Evolutionary conservation across 2,329 filamentous ascomycete genomes (phyloP), one percentile per base, ranked within the genome.

Genomic region (Teratosphaeriaceae sp.): DNA sequence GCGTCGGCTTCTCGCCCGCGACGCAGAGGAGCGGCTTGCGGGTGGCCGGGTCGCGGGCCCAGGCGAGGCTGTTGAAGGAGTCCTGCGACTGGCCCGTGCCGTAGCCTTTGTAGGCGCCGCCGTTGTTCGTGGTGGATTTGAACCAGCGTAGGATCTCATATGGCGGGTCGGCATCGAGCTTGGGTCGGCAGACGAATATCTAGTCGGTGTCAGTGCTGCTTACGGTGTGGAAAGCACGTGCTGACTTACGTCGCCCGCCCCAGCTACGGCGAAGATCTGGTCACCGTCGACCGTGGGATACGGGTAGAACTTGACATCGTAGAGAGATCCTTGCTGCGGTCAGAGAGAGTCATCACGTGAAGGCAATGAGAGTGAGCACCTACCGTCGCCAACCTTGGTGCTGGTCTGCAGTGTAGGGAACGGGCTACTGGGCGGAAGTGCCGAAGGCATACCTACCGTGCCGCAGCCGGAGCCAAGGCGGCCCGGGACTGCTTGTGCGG

Each of bases 301-400:
- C 0, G 86, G 86, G 55, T 85, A 90, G 65, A 90, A 90, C 52
- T 88, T 84, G 50, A 86, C 82, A 52, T 88, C 84, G 57, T 80
- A 87, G 56, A 84, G 77, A 7, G 42, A 37, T 47, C 20, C 18
- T 20, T 15, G 12, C 8, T 23, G 18, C 20, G 18, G 18, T 34
- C 24, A 21, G 29, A 35, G 30, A n/a, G n/a, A n/a, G n/a, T n/a
- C n/a, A n/a, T n/a, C 7, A 19, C 4, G 13, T n/a, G n/a, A 24
- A 24, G 36, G 16, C 15, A 21, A 3, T 8, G 18, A 16, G 33
- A 24, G 13, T n/a, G n/a, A 3, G 5, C 20, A 47, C 50, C 29
- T 44, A 56, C 54, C 42, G 18, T 43, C 45, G 21, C 24, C 42
- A 16, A 54, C 23, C 44, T 40, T 40, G 7, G 34, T 35, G 34